Base-by-base conservation (phyloP, 78 protist species). In the Trichosphaerium sp. region DNA sequence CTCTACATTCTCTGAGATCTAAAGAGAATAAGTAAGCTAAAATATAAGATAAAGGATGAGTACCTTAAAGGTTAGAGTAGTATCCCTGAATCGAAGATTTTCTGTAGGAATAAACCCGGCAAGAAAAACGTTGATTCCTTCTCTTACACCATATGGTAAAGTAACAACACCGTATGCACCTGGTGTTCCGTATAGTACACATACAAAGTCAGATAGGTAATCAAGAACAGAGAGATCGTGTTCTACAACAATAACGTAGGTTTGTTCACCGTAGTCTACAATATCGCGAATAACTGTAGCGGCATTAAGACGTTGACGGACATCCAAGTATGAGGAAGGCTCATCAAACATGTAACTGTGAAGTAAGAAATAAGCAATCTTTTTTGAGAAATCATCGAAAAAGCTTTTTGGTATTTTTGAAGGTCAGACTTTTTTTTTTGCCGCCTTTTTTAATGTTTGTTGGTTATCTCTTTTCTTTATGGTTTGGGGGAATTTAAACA, bases 141-240 rank as follows among this genome's bases (percentile, higher is more conserved):
- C 99, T 31, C 99, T 81, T 47, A 98, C 99, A 8, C 78, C 32
- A 75, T 84, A 94, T 47, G 99, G 99, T 83, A 95, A 66, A 25
- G 99, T 95, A 23, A 98, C 98, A 38, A 98, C 99, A 42, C 99
- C 99, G 86, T 97, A 98, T 4, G 97, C 99, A 37, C 99, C 99
- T 42, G 99, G 97, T 59, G 43, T 28, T 14, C 99, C 99, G 76
- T 98, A 98, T 26, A 98, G 88, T 40, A 70, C 58, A 88, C 99
- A 97, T 55, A 98, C 85, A 57, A 82, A 97, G 82, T 98, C 99
- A 26, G 98, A 92, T 40, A 98, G 89, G 88, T 97, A 98, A 79
- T 98, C 99, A 40, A 97, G 75, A 23, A 97, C 95, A 29, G 90
- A 6, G 39, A 98, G 84, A 85, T 98, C 99, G 88, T 98, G 99